Evolutionary conservation across 2,329 filamentous ascomycete species (phyloP), one percentile per base, ranked within the genome.

Genomic region (Shiraia bambusicola): DNA sequence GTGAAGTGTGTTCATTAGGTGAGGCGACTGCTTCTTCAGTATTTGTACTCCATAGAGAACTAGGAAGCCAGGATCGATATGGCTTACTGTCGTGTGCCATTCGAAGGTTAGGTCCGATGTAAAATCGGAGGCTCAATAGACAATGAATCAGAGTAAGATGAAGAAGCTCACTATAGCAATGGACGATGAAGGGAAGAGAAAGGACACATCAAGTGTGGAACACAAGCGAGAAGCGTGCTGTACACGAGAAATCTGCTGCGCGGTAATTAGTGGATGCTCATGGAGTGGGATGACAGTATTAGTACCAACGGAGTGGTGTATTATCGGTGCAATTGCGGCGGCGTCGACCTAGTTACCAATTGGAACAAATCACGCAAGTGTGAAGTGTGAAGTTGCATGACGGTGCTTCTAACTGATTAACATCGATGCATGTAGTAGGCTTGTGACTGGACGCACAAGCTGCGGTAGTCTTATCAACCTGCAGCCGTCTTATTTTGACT

Each of bases 1-100:
- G 67, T 14, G 66, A 61, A 8, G 72, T 71, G 4, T 56, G 65
- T 48, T 77, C 75, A 40, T 70, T 53, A 6, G 72, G 65, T 13
- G 54, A 47, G n/a, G 51, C 17, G 26, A 49, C 43, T 6, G 50
- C 34, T 16, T 60, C 48, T 3, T 42, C 37, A 22, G 45, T 24
- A n/a, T 53, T 54, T 12, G 55, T 47, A 7, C 41, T 58, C 34
- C 43, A 51, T 37, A 67, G 46, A 16, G 66, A 51, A 12, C 28
- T 49, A 11, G 65, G 56, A 19, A 67, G 27, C 65, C 66, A 69
- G 15, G 63, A 59, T 15, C 19, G 19, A 22, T 49, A 45, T 2
- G 55, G 42, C 30, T 33, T 48, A 28, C 37, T 48, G 14, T 54
- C 49, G 43, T 52, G 49, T 17, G 56, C 53, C 63, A 65, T 66